A percentile compares a stretch with the other conserved stretches of the same genome.
Evolutionary conservation across 2,329 filamentous ascomycete species (phyloP).

Genomic region (Cladophialophora bantiana): DNA sequence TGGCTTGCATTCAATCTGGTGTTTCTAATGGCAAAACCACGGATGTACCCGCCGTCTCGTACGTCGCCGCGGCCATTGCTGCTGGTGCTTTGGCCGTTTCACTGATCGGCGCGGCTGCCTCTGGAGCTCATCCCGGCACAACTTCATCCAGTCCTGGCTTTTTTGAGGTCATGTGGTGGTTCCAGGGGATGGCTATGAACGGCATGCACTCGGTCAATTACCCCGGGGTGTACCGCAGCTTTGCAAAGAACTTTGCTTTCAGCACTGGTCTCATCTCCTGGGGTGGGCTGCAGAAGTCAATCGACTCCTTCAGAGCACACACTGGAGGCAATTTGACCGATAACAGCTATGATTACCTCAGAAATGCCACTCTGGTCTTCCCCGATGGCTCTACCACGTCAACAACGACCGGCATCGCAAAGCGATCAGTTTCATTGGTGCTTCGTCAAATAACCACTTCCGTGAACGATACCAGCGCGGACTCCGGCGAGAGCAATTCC

Average conservation of each 20-base stretch:
- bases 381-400: slow-evolving; percentile 64
- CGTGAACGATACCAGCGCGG: slow-evolving; percentile 46
- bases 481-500: slow-evolving; percentile 45
- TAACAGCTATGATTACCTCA: slow-evolving; percentile 77
- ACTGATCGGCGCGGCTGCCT: slow-evolving; percentile 72
- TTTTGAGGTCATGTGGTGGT: slow-evolving; percentile 83
- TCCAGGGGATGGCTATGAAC: slow-evolving; percentile 92
- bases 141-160: slow-evolving; percentile 81
- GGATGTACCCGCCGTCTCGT: slow-evolving; percentile 76
- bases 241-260: slow-evolving; percentile 92
- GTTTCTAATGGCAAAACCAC: slow-evolving; percentile 89
- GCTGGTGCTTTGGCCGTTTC: slow-evolving; percentile 80
- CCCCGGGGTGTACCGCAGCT: slow-evolving; percentile 85
- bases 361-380: slow-evolving; percentile 77
- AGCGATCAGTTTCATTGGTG: slow-evolving; percentile 65
- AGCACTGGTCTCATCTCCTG: slow-evolving; percentile 84
- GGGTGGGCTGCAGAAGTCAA: slow-evolving; percentile 77
- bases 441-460: slow-evolving; percentile 57
- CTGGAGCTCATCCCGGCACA: slow-evolving; percentile 65
- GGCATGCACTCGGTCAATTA: slow-evolving; percentile 94
- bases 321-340: slow-evolving; percentile 88
- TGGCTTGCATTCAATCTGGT: slow-evolving; percentile 82
- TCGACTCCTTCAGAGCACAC: slow-evolving; percentile 78
- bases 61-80: slow-evolving; percentile 81
- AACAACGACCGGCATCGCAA: slow-evolving; percentile 53